Base-by-base conservation (phyloP, 2,329 filamentous ascomycete species). In the Aspergillaceae sp. region DNA sequence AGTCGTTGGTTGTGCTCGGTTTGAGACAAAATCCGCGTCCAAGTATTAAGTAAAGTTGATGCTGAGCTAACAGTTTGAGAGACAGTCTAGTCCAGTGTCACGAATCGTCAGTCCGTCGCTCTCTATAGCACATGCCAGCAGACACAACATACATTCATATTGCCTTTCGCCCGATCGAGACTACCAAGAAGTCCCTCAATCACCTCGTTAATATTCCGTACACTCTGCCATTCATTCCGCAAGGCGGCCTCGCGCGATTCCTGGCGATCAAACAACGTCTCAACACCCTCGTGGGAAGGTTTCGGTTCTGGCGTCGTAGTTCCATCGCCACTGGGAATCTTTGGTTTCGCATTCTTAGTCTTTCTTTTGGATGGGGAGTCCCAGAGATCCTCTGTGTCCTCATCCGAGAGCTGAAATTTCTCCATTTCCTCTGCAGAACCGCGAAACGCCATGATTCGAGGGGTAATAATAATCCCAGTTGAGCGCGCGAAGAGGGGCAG, bases 1-100 rank as follows among this genome's bases (percentile, higher is more conserved):
- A 98, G 74, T 27, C 92, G 83, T 66, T 97, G 90, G 63, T 94
- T 97, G 69, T 98, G 92, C 68, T 98, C 92, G 4, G 92, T 96
- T 67, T 98, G 92, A 5, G 88, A 92, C 8, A 98, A 79, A 54
- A 98, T 96, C 44, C 89, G 83, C 6, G 89, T 94, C 91, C 91
- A 98, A 10, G 90, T 94, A 58, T 94, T 89, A 30, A 98, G 81
- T 9, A 98, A 78, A 1, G 86, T 86, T 9, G 90, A 94, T 3
- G 92, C 89, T 46, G 90, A 91, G 54, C 79, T 78, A 37, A 97
- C 89, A 3, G 92, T 96, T 51, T 79, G 78, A 45, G 85, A 85
- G 33, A 97, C 90, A 27, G 85, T 94, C 86, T 87, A 49, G 6
- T n/a, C 2, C n/a, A 29, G 33, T 9, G 5, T n/a, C 19, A 19